Evolutionary conservation across 306 rosid species (phyloP), one percentile per base, ranked within the genome.

Genomic region (Morella rubra): DNA sequence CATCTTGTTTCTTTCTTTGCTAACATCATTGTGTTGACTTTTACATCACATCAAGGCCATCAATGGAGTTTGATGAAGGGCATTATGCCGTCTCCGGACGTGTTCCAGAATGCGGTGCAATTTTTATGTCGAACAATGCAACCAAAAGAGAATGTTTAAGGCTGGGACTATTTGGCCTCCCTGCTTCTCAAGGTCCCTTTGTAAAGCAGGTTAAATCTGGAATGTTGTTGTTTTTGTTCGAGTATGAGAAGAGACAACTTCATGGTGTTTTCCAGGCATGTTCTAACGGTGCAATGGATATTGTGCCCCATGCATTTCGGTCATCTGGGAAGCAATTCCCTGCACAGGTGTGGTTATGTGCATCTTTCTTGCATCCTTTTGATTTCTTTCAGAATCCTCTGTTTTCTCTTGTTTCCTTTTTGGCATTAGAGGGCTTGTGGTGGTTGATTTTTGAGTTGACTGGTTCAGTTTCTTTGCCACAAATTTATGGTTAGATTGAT

Each of bases 181-280:
- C 86, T 6, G 41, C 83, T 37, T 44, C 76, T 49, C 44, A 45
- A 5, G 79, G 84, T 61, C 81, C 54, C 16, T 85, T 89, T 80
- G 87, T 91, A 19, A 78, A 76, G 75, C 82, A 82, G 82, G 70
- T 91, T 60, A 87, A 89, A 79, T 40, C 71, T 0, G 93, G 91
- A 16, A 85, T 84, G 84, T n/a, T 84, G 75, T 73, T 91, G 61
- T 91, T 91, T 80, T 87, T 91, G 18, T 89, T 82, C 50, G 93
- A 91, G 44, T 71, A 79, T 51, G 93, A 89, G 70, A 81, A 77
- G 69, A 83, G 78, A 75, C 67, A 70, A 62, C 96, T 91, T 61
- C 81, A 91, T 61, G 96, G 96, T 24, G 93, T 91, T 50, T 91
- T 81, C 47, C 69, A 42, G 83, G 91, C 93, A 32, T 20, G 74